Conservation (phyloP, 108 stramenopile genomes). For the Bacterosira constricta region DNA sequence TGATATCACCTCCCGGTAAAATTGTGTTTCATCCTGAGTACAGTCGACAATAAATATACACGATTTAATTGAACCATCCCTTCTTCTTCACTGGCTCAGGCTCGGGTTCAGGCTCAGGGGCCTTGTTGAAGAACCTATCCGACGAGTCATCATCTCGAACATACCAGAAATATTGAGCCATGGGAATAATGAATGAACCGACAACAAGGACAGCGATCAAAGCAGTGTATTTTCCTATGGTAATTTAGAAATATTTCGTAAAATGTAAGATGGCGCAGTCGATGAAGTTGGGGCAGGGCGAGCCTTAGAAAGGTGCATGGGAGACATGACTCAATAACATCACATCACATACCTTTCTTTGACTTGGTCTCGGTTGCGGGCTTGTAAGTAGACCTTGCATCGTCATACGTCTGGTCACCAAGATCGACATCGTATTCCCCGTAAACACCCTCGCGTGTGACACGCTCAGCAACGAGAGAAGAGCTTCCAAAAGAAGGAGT, state of each 20-base stretch:
- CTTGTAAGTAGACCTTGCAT: conserved; percentile 89
- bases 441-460: conserved; percentile 81
- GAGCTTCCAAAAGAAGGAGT: conserved; percentile 59
- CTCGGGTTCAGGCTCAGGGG: conserved; percentile 45
- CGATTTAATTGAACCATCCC: conserved; percentile 65
- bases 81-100: conserved; percentile 75
- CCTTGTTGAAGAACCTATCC: conserved; percentile 77
- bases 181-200: conserved; percentile 95
- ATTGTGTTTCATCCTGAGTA: no score
- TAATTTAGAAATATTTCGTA: not conserved
- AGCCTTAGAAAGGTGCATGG: conserved; percentile 43
- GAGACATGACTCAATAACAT: conserved; percentile 45
- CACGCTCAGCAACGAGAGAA: conserved; percentile 70
- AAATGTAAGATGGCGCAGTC: not conserved
- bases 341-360: conserved; percentile 83
- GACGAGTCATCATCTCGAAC: conserved; percentile 87
- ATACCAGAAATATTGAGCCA: conserved; percentile 99
- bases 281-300: no score
- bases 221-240: conserved; percentile 90
- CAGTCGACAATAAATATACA: no score
- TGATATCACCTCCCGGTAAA: no score
- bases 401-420: conserved; percentile 66
- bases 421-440: conserved; percentile 82
- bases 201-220: conserved; percentile 91
- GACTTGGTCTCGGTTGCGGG: conserved; percentile 84